phyloP scores from a whole-genome alignment of 129 eudicot genomes.

The Sambucus nigra region DNA sequence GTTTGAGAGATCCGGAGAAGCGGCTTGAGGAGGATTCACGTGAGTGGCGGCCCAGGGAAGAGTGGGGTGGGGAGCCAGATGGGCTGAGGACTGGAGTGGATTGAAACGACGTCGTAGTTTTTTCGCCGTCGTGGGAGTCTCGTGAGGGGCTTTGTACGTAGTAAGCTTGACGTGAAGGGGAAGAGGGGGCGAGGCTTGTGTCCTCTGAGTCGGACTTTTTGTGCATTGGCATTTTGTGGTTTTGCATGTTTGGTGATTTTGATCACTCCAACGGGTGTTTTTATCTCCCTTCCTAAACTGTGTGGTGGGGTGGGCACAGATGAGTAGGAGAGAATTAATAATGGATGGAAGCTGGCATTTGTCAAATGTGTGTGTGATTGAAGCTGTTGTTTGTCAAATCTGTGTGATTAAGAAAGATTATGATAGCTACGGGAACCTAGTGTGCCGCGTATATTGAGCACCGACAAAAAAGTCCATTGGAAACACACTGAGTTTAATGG shows the following conservation, averaged over 20 bases:
- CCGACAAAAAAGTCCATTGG: too few relatives aligned
- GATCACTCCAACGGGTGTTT: too few relatives aligned
- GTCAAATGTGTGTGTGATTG: not conserved
- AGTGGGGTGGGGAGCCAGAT: conserved; percentile 69
- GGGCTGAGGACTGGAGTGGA: conserved; percentile 76
- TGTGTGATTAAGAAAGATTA: not conserved
- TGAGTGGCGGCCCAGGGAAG: conserved; percentile 86
- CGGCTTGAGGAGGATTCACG: conserved; percentile 85
- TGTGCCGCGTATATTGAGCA: too few relatives aligned
- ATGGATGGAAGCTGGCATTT: not conserved
- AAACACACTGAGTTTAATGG: too few relatives aligned
- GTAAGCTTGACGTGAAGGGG: conserved; percentile 65
- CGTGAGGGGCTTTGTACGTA: conserved; percentile 84
- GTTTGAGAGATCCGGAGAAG: conserved; percentile 71
- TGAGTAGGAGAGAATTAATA: too few relatives aligned
- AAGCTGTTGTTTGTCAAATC: not conserved
- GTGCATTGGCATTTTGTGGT: conserved; percentile 26
- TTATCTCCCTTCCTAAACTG: too few relatives aligned
- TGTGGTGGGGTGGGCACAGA: too few relatives aligned
- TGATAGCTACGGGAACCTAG: not conserved
- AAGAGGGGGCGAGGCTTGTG: conserved; percentile 68
- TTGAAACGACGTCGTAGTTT: conserved; percentile 57
- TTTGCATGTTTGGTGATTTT: too few relatives aligned
- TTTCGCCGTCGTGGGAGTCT: conserved; percentile 79
- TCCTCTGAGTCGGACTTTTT: conserved; percentile 87